Percentiles rank a stretch among this genome's conserved stretches.
phyloP scores from a whole-genome alignment of 1,139 yeast species.

The Debaryomyces robertsiae region DNA sequence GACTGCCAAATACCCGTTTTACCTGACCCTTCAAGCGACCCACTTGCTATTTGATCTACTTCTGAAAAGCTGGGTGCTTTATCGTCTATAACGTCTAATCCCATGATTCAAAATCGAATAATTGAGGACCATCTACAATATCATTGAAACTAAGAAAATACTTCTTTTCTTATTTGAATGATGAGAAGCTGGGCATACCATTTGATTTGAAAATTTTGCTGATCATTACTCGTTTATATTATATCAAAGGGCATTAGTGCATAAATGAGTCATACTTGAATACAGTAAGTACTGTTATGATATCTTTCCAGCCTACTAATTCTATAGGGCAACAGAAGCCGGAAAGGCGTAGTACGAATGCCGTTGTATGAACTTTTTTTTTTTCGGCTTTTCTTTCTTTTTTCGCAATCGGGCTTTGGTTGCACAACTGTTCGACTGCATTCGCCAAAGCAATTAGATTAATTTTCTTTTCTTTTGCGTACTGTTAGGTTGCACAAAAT shows the following conservation, averaged over 20 bases:
- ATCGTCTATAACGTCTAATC: not conserved
- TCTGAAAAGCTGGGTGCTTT: conserved; percentile 11
- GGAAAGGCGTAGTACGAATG: not conserved
- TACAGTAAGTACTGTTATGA: not conserved
- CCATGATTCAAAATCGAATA: not conserved
- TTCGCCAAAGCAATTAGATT: not conserved
- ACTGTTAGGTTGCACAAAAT: not conserved
- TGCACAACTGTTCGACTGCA: too few species aligned
- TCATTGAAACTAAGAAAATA: conserved; percentile 6
- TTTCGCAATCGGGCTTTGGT: too few species aligned
- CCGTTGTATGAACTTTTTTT: conserved; percentile 1
- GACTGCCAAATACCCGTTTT: conserved; percentile 25
- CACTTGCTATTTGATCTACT: conserved; percentile 14
- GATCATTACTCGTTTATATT: conserved; percentile 4
- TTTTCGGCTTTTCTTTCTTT: too few species aligned
- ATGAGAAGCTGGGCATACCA: not conserved
- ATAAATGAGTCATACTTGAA: conserved; percentile 6
- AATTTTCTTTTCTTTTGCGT: conserved; percentile 7
- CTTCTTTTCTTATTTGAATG: conserved; percentile 8
- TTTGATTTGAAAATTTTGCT: conserved; percentile 4
- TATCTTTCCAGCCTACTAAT: too few species aligned
- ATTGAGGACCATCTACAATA: conserved; percentile 1
- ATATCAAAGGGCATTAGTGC: conserved; percentile 7
- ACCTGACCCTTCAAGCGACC: conserved; percentile 7
- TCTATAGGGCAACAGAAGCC: too few species aligned